Evolutionary conservation across 2,329 filamentous ascomycete genomes (phyloP).

Genomic region (Colletotrichum graminicola): DNA sequence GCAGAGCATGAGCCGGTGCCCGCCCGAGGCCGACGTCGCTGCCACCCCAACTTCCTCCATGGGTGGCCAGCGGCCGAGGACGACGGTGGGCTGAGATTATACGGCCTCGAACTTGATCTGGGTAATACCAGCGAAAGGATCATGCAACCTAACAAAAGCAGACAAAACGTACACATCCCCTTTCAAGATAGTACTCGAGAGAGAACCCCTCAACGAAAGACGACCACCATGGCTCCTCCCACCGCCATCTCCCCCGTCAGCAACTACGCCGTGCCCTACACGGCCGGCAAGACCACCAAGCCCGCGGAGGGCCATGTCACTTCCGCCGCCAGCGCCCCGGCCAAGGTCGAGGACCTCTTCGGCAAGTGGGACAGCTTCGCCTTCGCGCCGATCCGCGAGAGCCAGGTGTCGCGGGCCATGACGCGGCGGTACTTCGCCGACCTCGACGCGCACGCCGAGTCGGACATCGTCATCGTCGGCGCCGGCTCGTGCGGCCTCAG

Average conservation of each 20-base stretch:
- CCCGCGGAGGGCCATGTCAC: slow-evolving; percentile 55
- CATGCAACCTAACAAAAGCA: slow-evolving; percentile 69
- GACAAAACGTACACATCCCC: background rate
- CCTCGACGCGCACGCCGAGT: slow-evolving; percentile 89
- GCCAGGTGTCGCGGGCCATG: slow-evolving; percentile 93
- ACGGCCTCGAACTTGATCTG: slow-evolving; percentile 96
- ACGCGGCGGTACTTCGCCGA: slow-evolving; percentile 92
- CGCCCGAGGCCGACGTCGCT: slow-evolving; percentile 43
- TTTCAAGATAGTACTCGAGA: background rate
- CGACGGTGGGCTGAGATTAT: slow-evolving; percentile 77
- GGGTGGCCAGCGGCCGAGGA: slow-evolving; percentile 49
- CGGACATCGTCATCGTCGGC: slow-evolving; percentile 92
- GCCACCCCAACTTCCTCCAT: slow-evolving; percentile 27
- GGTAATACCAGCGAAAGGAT: slow-evolving; percentile 99
- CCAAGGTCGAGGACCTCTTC: slow-evolving; percentile 61
- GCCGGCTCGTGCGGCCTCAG: slow-evolving; percentile 90
- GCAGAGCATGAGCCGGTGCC: slow-evolving; percentile 75
- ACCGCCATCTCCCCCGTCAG: slow-evolving; percentile 71
- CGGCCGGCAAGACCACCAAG: slow-evolving; percentile 51
- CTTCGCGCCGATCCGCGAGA: slow-evolving; percentile 90
- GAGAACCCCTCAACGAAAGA: slow-evolving; percentile 2
- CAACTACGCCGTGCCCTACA: slow-evolving; percentile 55
- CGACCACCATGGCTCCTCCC: slow-evolving; percentile 81
- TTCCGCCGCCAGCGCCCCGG: background rate
- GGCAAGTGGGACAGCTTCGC: slow-evolving; percentile 85